A percentile compares a stretch with the other conserved stretches of the same genome.
Evolutionary conservation across 805 yeast species (phyloP).

Genomic region (Myxozyma geophila): DNA sequence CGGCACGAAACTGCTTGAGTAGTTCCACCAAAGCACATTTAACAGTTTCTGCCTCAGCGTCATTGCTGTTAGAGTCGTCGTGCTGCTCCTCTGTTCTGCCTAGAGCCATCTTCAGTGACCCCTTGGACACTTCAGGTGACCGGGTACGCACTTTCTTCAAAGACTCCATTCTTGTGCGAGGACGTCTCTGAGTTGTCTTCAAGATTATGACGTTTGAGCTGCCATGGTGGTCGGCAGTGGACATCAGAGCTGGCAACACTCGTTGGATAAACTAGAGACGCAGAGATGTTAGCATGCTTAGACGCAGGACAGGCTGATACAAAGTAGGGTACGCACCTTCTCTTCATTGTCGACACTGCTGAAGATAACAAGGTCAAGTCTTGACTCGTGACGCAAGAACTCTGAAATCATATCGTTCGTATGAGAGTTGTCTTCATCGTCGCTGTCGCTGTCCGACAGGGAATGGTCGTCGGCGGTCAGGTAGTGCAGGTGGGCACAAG

Average conservation of each 20-base stretch:
- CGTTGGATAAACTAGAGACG: conserved; percentile 6
- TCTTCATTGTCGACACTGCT: conserved; percentile 21
- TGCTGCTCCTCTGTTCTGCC: background rate
- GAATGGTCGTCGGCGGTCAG: conserved; percentile 5
- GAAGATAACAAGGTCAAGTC: conserved; percentile 29
- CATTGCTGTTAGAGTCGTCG: background rate
- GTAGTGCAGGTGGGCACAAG: conserved; percentile 10
- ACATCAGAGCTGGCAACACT: conserved; percentile 17
- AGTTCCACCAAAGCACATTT: background rate
- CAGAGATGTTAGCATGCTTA: background rate
- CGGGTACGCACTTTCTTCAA: conserved; percentile 16
- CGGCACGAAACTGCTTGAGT: conserved; percentile 3
- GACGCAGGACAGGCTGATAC: no score
- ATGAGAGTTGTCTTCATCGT: conserved; percentile 5
- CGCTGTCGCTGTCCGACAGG: conserved; percentile 14
- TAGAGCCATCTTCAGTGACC: background rate
- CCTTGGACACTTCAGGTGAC: background rate
- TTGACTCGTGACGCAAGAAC: conserved; percentile 21
- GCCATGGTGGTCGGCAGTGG: conserved; percentile 22
- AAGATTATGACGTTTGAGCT: conserved; percentile 24
- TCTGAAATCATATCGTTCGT: conserved; percentile 11
- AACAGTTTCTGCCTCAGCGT: conserved; percentile 21
- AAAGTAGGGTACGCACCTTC: background rate
- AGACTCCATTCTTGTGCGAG: conserved; percentile 30
- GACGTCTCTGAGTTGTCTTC: conserved; percentile 11